Evolutionary conservation across 257 asterid species (phyloP).

Genomic region (Dorcoceras hygrometricum): DNA sequence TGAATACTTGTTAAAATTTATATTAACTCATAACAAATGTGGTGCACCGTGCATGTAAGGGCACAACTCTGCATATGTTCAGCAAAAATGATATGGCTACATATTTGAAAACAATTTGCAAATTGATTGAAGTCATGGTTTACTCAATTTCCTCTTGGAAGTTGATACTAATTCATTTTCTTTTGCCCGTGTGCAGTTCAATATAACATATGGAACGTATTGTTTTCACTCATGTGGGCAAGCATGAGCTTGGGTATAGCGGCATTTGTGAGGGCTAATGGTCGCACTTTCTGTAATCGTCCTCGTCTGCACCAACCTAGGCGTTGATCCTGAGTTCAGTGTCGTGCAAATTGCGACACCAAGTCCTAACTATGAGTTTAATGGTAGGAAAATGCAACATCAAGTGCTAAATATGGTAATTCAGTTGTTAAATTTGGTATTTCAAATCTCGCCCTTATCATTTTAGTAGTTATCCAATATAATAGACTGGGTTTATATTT

Average conservation of each 20-base stretch:
- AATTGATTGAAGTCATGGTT: background rate
- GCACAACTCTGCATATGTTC: background rate
- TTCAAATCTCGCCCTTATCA: background rate
- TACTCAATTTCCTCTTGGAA: conserved; percentile 1
- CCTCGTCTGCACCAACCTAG: conserved; percentile 81
- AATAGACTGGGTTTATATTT: no score
- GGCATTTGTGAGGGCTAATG: conserved; percentile 63
- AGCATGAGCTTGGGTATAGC: conserved; percentile 61
- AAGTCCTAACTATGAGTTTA: background rate
- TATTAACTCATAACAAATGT: background rate
- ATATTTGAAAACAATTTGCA: conserved; percentile 1
- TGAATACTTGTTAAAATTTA: background rate
- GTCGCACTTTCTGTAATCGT: conserved; percentile 77
- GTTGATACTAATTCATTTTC: conserved; percentile 9
- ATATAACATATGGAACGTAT: conserved; percentile 46
- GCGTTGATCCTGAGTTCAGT: conserved; percentile 34
- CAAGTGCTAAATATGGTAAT: no score
- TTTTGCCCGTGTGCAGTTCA: conserved; percentile 44
- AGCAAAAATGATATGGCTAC: background rate
- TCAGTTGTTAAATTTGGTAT: background rate
- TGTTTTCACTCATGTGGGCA: conserved; percentile 75
- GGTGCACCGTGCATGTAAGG: background rate
- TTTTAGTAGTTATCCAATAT: background rate
- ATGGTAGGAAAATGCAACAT: no score
- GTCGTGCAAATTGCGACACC: background rate